Conservation (phyloP, 1,284 basidiomycete species). For the Apiotrichum laibachii region DNA sequence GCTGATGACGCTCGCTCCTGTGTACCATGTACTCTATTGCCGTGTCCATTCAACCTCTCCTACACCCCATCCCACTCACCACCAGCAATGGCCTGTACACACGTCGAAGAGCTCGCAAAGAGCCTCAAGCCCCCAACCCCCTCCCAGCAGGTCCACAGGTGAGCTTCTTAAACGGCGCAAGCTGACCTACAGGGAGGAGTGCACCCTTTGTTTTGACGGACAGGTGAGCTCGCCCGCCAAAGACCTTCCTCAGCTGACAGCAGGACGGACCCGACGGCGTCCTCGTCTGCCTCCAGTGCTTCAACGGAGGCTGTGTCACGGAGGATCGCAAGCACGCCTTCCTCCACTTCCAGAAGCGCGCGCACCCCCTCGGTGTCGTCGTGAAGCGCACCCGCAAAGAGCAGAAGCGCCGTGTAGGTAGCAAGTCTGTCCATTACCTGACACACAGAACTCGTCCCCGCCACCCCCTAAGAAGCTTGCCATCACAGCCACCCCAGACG, state of each 20-base stretch:
- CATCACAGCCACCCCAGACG: slow-evolving; percentile 77
- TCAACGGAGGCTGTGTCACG: slow-evolving; percentile 80
- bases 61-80: background rate
- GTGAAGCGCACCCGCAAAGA: slow-evolving; percentile 72
- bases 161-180: slow-evolving; percentile 13
- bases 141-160: slow-evolving; percentile 50
- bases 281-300: slow-evolving; percentile 87
- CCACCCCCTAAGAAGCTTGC: slow-evolving; percentile 89
- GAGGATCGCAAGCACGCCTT: slow-evolving; percentile 65
- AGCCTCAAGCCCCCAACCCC: slow-evolving; percentile 35
- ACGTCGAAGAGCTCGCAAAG: slow-evolving; percentile 29
- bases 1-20: no score
- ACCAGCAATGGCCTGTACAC: slow-evolving; percentile 30
- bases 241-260: background rate
- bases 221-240: slow-evolving; percentile 62
- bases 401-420: slow-evolving; percentile 63
- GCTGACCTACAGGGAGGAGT: slow-evolving; percentile 46
- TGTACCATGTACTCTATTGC: no score
- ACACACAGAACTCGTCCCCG: slow-evolving; percentile 57
- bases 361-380: slow-evolving; percentile 77
- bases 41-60: no score
- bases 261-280: slow-evolving; percentile 74
- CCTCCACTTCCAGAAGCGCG: slow-evolving; percentile 67
- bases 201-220: slow-evolving; percentile 90
- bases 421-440: background rate